Conservation (phyloP, 306 rosid genomes). For the Urtica urens region DNA sequence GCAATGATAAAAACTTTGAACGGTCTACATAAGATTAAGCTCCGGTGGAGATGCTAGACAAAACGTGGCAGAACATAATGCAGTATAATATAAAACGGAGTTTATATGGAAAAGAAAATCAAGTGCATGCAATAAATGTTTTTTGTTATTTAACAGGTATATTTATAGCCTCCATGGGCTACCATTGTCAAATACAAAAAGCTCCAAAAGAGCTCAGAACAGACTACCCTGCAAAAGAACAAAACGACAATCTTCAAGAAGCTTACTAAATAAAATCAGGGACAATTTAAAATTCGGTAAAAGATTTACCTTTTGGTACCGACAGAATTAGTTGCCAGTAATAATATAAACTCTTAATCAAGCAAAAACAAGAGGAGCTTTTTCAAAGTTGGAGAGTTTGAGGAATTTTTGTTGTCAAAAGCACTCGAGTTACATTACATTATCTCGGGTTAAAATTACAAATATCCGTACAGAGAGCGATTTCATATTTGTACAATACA, state of each 20-base stretch:
- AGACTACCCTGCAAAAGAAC: background rate
- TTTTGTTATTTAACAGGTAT: constrained; percentile 25
- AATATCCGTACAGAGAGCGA: constrained; percentile 27
- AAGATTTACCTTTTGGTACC: no score
- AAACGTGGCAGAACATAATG: constrained; percentile 27
- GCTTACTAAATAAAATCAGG: no score
- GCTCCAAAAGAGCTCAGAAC: background rate
- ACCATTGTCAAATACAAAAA: background rate
- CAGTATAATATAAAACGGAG: background rate
- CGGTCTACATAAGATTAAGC: background rate
- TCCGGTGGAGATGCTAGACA: constrained; percentile 10
- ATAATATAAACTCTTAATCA: background rate
- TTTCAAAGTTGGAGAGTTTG: no score
- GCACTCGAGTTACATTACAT: constrained; percentile 38
- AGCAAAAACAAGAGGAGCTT: background rate
- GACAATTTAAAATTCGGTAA: no score
- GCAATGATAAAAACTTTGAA: background rate
- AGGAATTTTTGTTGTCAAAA: no score
- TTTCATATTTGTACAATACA: constrained; percentile 46
- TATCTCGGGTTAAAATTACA: constrained; percentile 32
- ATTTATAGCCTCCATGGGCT: constrained; percentile 22
- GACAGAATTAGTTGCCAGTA: no score
- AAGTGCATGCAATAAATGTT: constrained; percentile 18
- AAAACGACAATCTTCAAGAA: background rate
- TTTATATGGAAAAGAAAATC: constrained; percentile 17